Percentiles rank a stretch among this genome's conserved stretches.
Conservation (phyloP, 2,329 filamentous ascomycete genomes). For the Sporothrix mexicana region DNA sequence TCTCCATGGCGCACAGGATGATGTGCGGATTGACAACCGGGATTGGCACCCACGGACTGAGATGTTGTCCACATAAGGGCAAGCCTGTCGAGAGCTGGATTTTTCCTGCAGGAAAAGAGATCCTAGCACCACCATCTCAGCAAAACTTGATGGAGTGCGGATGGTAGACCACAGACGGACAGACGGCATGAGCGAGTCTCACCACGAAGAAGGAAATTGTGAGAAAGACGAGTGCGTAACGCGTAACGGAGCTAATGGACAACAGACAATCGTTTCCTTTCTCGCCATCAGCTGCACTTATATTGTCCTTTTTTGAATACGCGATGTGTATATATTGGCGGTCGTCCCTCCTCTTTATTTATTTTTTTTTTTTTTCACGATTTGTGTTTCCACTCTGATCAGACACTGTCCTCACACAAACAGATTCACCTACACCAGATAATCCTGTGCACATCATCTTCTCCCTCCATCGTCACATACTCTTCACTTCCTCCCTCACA, state of each 20-base stretch:
- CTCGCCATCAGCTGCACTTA: no score
- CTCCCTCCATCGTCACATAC: background rate
- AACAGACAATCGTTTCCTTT: no score
- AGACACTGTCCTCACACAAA: background rate
- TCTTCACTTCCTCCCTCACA: background rate
- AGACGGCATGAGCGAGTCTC: conserved; percentile 14
- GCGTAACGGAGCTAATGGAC: no score
- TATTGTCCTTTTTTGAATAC: no score
- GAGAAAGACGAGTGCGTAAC: background rate
- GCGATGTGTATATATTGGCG: background rate
- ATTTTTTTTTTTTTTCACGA: no score
- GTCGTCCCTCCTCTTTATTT: no score
- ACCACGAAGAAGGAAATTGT: background rate
- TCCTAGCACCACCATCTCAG: background rate
- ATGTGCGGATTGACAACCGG: background rate
- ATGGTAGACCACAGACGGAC: conserved; percentile 10
- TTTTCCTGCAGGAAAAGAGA: conserved; percentile 13
- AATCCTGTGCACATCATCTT: background rate
- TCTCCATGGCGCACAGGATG: no score
- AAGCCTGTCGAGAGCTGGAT: no score
- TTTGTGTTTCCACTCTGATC: no score
- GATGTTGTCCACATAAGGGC: background rate
- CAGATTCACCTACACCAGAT: background rate
- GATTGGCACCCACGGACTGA: background rate
- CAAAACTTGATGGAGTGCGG: conserved; percentile 15